phyloP scores from a whole-genome alignment of 1,284 basidiomycete genomes.

The Anthracocystis setariae region DNA sequence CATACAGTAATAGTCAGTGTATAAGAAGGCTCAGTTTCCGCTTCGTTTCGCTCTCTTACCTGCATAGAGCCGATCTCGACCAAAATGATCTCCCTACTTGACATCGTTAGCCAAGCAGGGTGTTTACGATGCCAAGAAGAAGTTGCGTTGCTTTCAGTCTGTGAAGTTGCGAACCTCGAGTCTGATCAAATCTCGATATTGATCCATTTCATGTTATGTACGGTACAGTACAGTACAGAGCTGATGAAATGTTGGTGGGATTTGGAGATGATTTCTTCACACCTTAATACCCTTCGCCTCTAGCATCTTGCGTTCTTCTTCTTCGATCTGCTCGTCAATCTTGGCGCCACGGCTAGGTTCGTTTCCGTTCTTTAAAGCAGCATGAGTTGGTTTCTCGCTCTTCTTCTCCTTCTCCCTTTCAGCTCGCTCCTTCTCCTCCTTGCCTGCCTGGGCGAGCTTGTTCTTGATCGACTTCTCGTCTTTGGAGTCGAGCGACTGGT shows the following conservation, averaged over 20 bases:
- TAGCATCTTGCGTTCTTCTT: slow-evolving; percentile 68
- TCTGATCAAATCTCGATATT: too few relatives aligned
- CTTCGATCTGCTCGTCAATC: slow-evolving; percentile 74
- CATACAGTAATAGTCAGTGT: too few relatives aligned
- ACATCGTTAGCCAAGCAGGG: too few relatives aligned
- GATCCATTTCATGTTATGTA: too few relatives aligned
- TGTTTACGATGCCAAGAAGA: background rate
- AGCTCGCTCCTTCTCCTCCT: slow-evolving; percentile 53
- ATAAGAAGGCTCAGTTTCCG: too few relatives aligned
- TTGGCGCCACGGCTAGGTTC: slow-evolving; percentile 74
- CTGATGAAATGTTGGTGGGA: too few relatives aligned
- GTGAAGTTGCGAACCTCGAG: too few relatives aligned
- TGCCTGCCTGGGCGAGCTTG: slow-evolving; percentile 61
- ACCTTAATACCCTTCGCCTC: slow-evolving; percentile 57
- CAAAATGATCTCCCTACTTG: too few relatives aligned
- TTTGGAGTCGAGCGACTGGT: slow-evolving; percentile 56
- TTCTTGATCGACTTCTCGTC: slow-evolving; percentile 64
- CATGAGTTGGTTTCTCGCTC: slow-evolving; percentile 45
- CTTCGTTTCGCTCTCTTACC: too few relatives aligned
- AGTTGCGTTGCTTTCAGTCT: too few relatives aligned
- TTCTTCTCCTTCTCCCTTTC: slow-evolving; percentile 46
- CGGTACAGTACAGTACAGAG: too few relatives aligned
- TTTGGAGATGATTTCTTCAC: slow-evolving; percentile 13
- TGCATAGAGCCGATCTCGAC: too few relatives aligned
- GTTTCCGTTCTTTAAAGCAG: slow-evolving; percentile 71